Evolutionary conservation across 2,329 filamentous ascomycete genomes (phyloP).

Genomic region (Zymoseptoria brevis): DNA sequence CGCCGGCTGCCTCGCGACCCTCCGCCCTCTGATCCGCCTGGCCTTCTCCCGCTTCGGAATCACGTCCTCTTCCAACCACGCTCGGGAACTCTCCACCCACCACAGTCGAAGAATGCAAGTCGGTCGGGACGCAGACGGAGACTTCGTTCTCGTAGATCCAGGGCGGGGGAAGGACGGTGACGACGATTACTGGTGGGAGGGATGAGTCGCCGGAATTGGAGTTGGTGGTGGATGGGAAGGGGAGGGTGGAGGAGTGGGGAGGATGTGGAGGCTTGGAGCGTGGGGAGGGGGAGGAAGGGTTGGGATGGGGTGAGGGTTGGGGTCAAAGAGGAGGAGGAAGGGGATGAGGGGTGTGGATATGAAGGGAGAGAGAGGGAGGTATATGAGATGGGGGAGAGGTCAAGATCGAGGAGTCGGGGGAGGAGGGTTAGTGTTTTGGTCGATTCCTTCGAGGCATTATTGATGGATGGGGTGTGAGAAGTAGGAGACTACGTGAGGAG

Average conservation of each 20-base stretch:
- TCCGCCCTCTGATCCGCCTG: conserved; percentile 40
- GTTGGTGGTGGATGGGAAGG: background rate
- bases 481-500: no score
- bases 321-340: background rate
- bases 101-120: conserved; percentile 7
- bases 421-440: background rate
- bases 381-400: background rate
- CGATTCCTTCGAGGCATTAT: background rate
- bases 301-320: background rate
- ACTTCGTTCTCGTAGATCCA: conserved; percentile 12
- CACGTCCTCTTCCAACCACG: background rate
- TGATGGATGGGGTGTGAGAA: background rate
- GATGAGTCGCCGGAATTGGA: background rate
- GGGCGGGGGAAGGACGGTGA: conserved; percentile 11
- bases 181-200: conserved; percentile 4
- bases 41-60: conserved; percentile 12
- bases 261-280: background rate
- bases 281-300: background rate
- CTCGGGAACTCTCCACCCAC: background rate
- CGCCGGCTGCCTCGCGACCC: conserved; percentile 42
- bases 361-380: background rate
- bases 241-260: background rate
- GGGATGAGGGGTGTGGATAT: background rate
- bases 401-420: background rate
- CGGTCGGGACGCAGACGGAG: background rate